Base-by-base conservation (phyloP, 371 early-diverging fungal species). In the Mucor lusitanicus region DNA sequence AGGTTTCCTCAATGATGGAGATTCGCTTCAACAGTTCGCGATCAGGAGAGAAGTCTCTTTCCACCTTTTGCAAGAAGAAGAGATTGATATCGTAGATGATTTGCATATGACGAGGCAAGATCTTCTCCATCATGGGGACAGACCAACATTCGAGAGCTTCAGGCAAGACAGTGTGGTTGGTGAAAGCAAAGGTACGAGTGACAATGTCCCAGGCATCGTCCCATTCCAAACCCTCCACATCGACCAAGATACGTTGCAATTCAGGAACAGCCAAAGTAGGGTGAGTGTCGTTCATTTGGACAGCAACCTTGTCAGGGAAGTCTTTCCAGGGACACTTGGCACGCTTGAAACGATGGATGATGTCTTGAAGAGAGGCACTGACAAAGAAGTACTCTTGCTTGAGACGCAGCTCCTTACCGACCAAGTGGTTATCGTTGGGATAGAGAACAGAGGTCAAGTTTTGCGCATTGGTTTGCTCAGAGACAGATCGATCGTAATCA, bases 301-400 rank as follows among this genome's bases (percentile, higher is more conserved):
- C 95, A 46, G 97, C 92, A 21, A 96, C 95, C 72, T 94, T 88
- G 37, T 94, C 82, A 6, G 94, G 90, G 84, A 97, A 95, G 33
- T 95, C 91, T 59, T 78, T 75, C 95, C 95, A 92, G 5, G 93
- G 88, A 23, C 83, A 79, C 59, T 84, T 80, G 21, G 91, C 86
- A 75, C 92, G 91, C 81, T 94, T 95, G 88, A 96, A 96, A 5
- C 97, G 90, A 63, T 92, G 90, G 33, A 96, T 85, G 69, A 92
- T 92, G 72, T 94, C 94, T 69, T 91, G 87, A 59, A 95, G 81
- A 13, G 95, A 94, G 35, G 95, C 95, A 35, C 90, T 89, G 40
- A 94, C 94, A 83, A 95, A 95, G 77, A 97, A 93, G 79, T 92
- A 97, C 81, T 97, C 95, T 82, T 97, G 97, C 80, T 96, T 95